phyloP scores from a whole-genome alignment of 2,329 filamentous ascomycete species.

The Aureobasidium mangrovei region DNA sequence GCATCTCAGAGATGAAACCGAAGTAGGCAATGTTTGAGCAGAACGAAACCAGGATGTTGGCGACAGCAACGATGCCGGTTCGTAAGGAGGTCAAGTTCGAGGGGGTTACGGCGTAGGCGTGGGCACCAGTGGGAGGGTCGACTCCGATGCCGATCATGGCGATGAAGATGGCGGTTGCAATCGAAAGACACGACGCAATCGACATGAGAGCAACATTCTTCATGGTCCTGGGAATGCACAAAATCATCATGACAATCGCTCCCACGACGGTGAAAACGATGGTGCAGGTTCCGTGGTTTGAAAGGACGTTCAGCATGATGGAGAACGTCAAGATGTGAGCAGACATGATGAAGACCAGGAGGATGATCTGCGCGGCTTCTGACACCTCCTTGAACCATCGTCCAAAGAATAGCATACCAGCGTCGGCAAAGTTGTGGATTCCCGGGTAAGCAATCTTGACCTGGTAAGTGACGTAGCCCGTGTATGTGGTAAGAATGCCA shows the following conservation, averaged over 20 bases:
- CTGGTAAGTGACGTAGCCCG: slow-evolving; percentile 50
- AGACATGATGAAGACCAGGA: slow-evolving; percentile 60
- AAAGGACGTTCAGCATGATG: slow-evolving; percentile 59
- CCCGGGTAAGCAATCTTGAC: slow-evolving; percentile 49
- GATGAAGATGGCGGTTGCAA: slow-evolving; percentile 54
- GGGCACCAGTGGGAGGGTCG: slow-evolving; percentile 31
- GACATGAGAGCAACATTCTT: slow-evolving; percentile 55
- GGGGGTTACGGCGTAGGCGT: slow-evolving; percentile 31
- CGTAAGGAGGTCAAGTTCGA: slow-evolving; percentile 36
- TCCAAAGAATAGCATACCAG: slow-evolving; percentile 54
- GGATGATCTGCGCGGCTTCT: slow-evolving; percentile 52
- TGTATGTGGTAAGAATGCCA: slow-evolving; percentile 51
- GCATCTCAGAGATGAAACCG: slow-evolving; percentile 56
- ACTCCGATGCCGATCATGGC: slow-evolving; percentile 58
- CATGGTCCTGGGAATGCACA: slow-evolving; percentile 54
- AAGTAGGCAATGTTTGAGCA: slow-evolving; percentile 48
- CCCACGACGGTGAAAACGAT: slow-evolving; percentile 56
- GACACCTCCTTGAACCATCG: slow-evolving; percentile 53
- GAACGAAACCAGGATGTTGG: slow-evolving; percentile 50
- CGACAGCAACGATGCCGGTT: slow-evolving; percentile 50
- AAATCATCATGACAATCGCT: slow-evolving; percentile 48
- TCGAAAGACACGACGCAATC: slow-evolving; percentile 55
- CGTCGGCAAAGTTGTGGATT: slow-evolving; percentile 59
- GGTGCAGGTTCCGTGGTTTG: slow-evolving; percentile 52
- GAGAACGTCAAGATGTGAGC: slow-evolving; percentile 64